A percentile compares a stretch with the other conserved stretches of the same genome.
phyloP scores from a whole-genome alignment of 2,329 filamentous ascomycete genomes.

The Exophiala sp. region DNA sequence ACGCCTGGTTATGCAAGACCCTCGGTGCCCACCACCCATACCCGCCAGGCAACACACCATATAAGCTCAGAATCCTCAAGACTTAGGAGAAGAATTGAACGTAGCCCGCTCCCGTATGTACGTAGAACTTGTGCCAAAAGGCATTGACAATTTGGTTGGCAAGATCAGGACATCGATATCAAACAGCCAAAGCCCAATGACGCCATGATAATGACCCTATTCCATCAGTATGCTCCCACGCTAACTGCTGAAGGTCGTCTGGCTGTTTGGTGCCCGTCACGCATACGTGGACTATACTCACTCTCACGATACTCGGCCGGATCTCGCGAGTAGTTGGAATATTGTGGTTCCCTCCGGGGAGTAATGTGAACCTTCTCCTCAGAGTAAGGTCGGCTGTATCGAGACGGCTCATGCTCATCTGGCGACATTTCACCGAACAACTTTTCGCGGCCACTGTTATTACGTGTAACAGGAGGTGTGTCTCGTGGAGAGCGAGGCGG shows the following conservation, averaged over 20 bases:
- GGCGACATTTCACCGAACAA: conserved; percentile 18
- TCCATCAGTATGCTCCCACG: conserved; percentile 14
- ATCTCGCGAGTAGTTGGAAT: conserved; percentile 11
- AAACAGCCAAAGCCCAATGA: neutral
- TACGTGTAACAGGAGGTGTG: conserved; percentile 17
- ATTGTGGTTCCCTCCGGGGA: conserved; percentile 15
- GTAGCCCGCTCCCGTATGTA: conserved; percentile 10
- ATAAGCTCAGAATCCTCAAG: too few species aligned
- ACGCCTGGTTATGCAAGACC: neutral
- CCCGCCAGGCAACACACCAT: neutral
- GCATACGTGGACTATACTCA: conserved; percentile 14
- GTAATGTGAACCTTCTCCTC: conserved; percentile 19
- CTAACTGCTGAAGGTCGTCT: conserved; percentile 19
- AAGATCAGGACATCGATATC: neutral
- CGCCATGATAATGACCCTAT: neutral
- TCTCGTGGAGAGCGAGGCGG: conserved; percentile 22
- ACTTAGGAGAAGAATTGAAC: too few species aligned
- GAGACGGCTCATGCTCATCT: conserved; percentile 19
- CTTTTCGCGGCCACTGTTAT: conserved; percentile 23
- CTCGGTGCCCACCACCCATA: neutral
- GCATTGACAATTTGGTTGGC: neutral
- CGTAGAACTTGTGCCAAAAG: conserved; percentile 2
- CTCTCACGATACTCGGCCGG: conserved; percentile 11
- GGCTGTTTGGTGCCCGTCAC: conserved; percentile 12
- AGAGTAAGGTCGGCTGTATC: conserved; percentile 16